Evolutionary conservation across 352 stramenopile genomes (phyloP).

Genomic region (Pythium oligandrum): DNA sequence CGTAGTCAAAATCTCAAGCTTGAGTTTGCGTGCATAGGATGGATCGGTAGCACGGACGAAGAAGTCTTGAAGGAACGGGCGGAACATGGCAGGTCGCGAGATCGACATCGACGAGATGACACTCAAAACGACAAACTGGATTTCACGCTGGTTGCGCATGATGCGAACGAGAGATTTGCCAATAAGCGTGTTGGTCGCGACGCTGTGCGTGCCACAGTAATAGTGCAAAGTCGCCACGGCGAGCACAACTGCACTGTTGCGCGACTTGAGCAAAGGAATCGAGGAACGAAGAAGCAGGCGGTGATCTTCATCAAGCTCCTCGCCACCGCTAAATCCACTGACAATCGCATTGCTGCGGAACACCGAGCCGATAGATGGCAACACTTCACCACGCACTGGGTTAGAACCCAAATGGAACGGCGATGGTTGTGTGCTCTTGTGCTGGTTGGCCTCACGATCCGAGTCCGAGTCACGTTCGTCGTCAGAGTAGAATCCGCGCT

Average conservation of each 20-base stretch:
- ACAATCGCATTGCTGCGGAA: slow-evolving; percentile 66
- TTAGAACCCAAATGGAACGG: slow-evolving; percentile 21
- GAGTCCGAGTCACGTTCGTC: slow-evolving; percentile 91
- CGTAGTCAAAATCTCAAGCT: slow-evolving; percentile 96
- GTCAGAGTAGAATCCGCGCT: slow-evolving; percentile 96
- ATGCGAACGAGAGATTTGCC: slow-evolving; percentile 97
- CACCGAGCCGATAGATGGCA: slow-evolving; percentile 71
- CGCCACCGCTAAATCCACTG: slow-evolving; percentile 57
- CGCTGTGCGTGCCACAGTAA: slow-evolving; percentile 93
- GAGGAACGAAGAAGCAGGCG: slow-evolving; percentile 92
- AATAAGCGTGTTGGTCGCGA: slow-evolving; percentile 86
- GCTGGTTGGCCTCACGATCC: slow-evolving; percentile 40
- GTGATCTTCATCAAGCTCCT: slow-evolving; percentile 95
- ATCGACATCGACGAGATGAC: slow-evolving; percentile 93
- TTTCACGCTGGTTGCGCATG: slow-evolving; percentile 95
- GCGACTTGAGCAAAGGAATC: slow-evolving; percentile 95
- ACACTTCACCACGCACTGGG: slow-evolving; percentile 22
- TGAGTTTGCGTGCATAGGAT: slow-evolving; percentile 94
- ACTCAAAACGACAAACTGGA: slow-evolving; percentile 97
- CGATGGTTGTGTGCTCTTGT: slow-evolving; percentile 21
- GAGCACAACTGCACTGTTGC: slow-evolving; percentile 97
- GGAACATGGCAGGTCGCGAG: slow-evolving; percentile 95
- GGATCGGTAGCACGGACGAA: slow-evolving; percentile 96
- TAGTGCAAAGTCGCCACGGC: slow-evolving; percentile 95
- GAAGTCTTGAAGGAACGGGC: slow-evolving; percentile 95